Evolutionary conservation across 2,329 filamentous ascomycete species (phyloP).

Genomic region (Gliomastix tumulicola): DNA sequence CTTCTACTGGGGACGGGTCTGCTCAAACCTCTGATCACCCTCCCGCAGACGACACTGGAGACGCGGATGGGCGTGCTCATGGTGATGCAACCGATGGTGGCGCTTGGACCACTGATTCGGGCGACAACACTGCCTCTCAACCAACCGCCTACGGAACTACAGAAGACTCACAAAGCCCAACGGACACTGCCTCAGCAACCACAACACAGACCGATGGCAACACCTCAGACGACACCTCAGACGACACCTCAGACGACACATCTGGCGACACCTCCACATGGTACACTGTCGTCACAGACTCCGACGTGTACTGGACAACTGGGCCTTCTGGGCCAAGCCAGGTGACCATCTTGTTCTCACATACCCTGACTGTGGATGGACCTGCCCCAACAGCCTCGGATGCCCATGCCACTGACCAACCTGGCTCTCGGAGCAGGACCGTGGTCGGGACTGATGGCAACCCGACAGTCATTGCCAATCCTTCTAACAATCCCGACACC

Average conservation of each 20-base stretch:
- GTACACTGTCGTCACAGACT: conserved; percentile 14
- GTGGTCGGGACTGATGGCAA: conserved; percentile 4
- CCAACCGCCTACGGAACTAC: background rate
- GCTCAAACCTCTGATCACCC: background rate
- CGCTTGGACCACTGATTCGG: background rate
- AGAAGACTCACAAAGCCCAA: no score
- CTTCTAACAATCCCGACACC: background rate
- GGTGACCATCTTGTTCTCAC: conserved; percentile 12
- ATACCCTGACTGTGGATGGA: conserved; percentile 10
- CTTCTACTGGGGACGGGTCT: conserved; percentile 5
- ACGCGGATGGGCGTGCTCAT: background rate
- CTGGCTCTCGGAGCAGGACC: background rate
- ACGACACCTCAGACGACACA: background rate
- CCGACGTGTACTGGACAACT: conserved; percentile 11
- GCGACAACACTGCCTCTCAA: background rate
- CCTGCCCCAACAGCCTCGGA: conserved; percentile 1
- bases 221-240: background rate
- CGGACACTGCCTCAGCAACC: background rate
- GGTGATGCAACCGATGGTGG: no score
- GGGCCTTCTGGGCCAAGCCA: conserved; percentile 9
- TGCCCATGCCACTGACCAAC: background rate
- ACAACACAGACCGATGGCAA: background rate
- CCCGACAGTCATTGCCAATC: conserved; percentile 2
- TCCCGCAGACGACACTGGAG: background rate
- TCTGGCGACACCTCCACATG: no score